These are phyloP conservation scores for Raphidocelis subcapitata DNA, from an alignment of 139 green algal genomes.

Conservation along the genomic window DNA sequence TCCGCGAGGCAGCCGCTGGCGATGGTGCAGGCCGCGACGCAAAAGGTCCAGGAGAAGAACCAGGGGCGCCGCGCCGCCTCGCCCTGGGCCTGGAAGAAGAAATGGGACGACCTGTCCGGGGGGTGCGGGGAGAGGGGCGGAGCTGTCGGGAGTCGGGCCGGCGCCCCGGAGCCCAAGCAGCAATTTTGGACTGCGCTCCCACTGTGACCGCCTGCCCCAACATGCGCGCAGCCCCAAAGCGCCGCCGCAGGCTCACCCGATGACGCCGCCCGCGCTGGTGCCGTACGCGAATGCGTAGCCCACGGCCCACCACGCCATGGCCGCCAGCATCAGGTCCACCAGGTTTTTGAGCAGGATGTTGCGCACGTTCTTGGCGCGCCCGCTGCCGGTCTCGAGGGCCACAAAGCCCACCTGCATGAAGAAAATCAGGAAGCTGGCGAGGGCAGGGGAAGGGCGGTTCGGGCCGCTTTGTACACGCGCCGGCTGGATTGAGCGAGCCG, in stretches of 20 bases:
- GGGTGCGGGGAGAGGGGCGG: not conserved
- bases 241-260: constrained; percentile 40
- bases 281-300: constrained; percentile 72
- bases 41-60: constrained; percentile 54
- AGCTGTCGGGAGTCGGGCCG: too few relatives aligned
- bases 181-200: too few relatives aligned
- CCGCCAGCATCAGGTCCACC: constrained; percentile 38
- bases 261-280: constrained; percentile 31
- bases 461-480: too few relatives aligned
- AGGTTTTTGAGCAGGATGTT: constrained; percentile 54
- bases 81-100: constrained; percentile 41
- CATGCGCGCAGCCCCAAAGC: too few relatives aligned
- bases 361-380: constrained; percentile 45
- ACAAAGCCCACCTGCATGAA: constrained; percentile 56
- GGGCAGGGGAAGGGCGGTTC: too few relatives aligned
- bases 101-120: constrained; percentile 25
- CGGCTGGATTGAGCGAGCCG: too few relatives aligned
- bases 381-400: constrained; percentile 38
- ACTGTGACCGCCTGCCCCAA: too few relatives aligned
- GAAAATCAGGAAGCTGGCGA: constrained; percentile 44
- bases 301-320: constrained; percentile 58
- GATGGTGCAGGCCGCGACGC: constrained; percentile 40
- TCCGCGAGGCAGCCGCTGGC: constrained; percentile 49
- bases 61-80: constrained; percentile 25
- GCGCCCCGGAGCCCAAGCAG: too few relatives aligned